phyloP scores from a whole-genome alignment of 495 filamentous ascomycete genomes.

The Paragyromitra xinjiangensis region DNA sequence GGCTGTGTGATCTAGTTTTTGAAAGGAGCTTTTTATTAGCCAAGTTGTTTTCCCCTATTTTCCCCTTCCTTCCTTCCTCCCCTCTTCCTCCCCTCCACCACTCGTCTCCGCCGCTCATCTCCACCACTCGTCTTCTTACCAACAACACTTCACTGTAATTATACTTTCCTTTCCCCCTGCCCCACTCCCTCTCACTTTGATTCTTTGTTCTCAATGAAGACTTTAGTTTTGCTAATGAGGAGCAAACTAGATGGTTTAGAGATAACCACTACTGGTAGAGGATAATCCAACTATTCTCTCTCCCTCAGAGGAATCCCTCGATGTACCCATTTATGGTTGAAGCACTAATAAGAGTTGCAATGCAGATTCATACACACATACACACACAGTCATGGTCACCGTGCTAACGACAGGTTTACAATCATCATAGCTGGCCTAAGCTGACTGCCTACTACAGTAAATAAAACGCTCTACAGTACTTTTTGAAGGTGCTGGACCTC shows the following conservation, averaged over 20 bases:
- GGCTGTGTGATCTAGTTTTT: too few species aligned
- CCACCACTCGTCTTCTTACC: background rate
- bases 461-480: background rate
- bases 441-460: background rate
- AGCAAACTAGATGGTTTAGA: too few species aligned
- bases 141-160: background rate
- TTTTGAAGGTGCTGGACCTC: background rate
- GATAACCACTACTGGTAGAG: too few species aligned
- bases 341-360: background rate
- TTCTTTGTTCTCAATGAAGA: too few species aligned
- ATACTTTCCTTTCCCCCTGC: background rate
- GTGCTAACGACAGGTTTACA: background rate
- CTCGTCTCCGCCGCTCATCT: background rate
- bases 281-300: too few species aligned
- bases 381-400: background rate
- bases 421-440: background rate
- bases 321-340: background rate
- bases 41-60: background rate
- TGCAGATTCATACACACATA: background rate
- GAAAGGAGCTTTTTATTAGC: background rate
- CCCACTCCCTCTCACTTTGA: background rate
- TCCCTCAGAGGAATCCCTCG: background rate
- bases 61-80: background rate
- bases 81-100: background rate
- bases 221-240: too few species aligned